A percentile compares a stretch with the other conserved stretches of the same genome.
phyloP scores from a whole-genome alignment of 2,329 filamentous ascomycete species.

The Penicillium sp. region DNA sequence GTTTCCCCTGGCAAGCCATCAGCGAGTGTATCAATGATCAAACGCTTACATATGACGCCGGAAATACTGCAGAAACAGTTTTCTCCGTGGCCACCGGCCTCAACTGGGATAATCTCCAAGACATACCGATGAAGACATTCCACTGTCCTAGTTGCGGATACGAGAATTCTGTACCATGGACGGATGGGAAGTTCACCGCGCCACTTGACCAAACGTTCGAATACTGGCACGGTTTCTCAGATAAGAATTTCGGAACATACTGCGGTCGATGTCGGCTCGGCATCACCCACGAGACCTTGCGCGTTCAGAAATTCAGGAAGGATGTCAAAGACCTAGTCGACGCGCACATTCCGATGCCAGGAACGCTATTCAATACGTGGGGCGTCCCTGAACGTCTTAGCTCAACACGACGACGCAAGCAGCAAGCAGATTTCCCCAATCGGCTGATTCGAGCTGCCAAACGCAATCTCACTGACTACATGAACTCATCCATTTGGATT shows the following conservation, averaged over 20 bases:
- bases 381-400: conserved; percentile 54
- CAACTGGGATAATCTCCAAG: conserved; percentile 65
- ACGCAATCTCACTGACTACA: conserved; percentile 44
- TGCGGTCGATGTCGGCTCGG: conserved; percentile 59
- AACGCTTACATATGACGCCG: conserved; percentile 61
- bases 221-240: conserved; percentile 38
- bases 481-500: conserved; percentile 18
- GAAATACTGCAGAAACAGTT: conserved; percentile 46
- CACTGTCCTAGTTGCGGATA: conserved; percentile 61
- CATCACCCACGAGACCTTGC: conserved; percentile 64
- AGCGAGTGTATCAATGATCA: conserved; percentile 62
- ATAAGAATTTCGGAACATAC: conserved; percentile 51
- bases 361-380: conserved; percentile 64
- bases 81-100: conserved; percentile 58
- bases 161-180: conserved; percentile 62
- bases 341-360: conserved; percentile 64
- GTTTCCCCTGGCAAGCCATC: conserved; percentile 69
- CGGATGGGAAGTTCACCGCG: conserved; percentile 42
- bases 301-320: conserved; percentile 64
- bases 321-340: conserved; percentile 59
- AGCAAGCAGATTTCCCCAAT: conserved; percentile 59
- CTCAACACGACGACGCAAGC: not conserved
- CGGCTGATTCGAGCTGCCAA: conserved; percentile 58
- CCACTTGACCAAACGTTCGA: conserved; percentile 32
- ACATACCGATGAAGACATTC: conserved; percentile 54